Base-by-base conservation (phyloP, 768 basidiomycete genomes). In the Thelephora ganbajun region DNA sequence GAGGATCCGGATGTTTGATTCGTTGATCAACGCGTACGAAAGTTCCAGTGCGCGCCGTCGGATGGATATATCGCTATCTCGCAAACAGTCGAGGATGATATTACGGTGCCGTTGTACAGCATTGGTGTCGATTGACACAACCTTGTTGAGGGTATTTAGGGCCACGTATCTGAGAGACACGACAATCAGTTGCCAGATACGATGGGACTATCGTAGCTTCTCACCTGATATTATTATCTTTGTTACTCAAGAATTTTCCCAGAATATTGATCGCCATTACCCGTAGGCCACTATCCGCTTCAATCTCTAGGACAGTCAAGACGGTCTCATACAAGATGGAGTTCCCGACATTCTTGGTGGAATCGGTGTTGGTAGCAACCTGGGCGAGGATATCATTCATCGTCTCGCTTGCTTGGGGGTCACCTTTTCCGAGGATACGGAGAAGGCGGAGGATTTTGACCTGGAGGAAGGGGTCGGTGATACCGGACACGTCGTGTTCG, bases 201-300 rank as follows among this genome's bases (percentile, higher is more conserved):
- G 20, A 6, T 5, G 12, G 45, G n/a, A 6, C 16, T 33, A 13
- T 42, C 39, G n/a, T 20, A 43, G 52, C 41, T 45, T n/a, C 73
- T 43, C 60, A 94, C 93, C 94, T 81, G 56, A 99, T 98, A 60
- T 98, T 99, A 66, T 99, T 99, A 60, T 99, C 96, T 33, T 89
- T 75, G 65, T 99, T 99, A 61, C 88, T 83, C 60, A 99, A 69
- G 69, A 98, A 98, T 66, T 97, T 98, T 47, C 96, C 96, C 33
- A 99, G 74, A 49, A 98, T 98, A 61, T 99, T 99, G 64, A 99
- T 99, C 0, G 96, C 96, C 96, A 99, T 97, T 41, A 98, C 93
- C 1, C 96, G 82, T 18, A 99, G 68, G 16, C 92, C 91, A 36
- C 79, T 84, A 61, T 99, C 96, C 11, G 96, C 93, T 58, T 99